These are phyloP conservation scores for Candida takata DNA, from an alignment of 805 yeast species.

Conservation along the genomic window DNA sequence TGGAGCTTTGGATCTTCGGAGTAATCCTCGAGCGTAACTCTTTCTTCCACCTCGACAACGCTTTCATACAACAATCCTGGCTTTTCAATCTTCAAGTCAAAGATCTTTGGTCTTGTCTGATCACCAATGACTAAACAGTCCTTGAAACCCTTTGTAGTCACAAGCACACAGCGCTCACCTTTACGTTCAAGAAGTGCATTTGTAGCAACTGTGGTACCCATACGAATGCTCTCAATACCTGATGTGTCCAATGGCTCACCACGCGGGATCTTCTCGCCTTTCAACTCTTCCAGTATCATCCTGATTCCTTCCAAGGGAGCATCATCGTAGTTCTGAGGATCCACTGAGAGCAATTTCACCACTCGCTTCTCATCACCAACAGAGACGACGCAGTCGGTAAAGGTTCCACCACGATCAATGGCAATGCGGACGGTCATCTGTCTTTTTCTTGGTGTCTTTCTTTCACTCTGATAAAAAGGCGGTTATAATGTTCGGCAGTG, in stretches of 20 bases:
- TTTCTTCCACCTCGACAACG: constrained; percentile 82
- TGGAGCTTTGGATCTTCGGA: constrained; percentile 58
- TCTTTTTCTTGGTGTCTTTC: not conserved
- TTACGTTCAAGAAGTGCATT: constrained; percentile 90
- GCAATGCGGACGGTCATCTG: constrained; percentile 30
- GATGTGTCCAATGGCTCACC: constrained; percentile 55
- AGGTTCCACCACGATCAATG: constrained; percentile 79
- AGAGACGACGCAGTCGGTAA: constrained; percentile 54
- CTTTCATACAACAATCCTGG: constrained; percentile 64
- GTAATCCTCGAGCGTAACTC: constrained; percentile 78
- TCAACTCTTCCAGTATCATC: constrained; percentile 57
- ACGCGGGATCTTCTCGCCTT: constrained; percentile 49
- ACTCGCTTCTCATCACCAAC: constrained; percentile 51
- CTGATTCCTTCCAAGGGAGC: constrained; percentile 93
- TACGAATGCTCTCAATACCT: constrained; percentile 59
- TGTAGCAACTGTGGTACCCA: constrained; percentile 96
- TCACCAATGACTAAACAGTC: constrained; percentile 83
- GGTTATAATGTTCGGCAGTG: too few species aligned
- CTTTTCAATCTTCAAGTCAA: constrained; percentile 70
- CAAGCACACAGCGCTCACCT: constrained; percentile 80
- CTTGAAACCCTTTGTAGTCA: constrained; percentile 83
- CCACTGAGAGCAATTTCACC: constrained; percentile 79
- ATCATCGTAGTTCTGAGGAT: constrained; percentile 79
- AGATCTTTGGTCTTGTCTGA: constrained; percentile 86
- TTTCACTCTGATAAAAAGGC: too few species aligned